phyloP scores from a whole-genome alignment of 1,139 yeast genomes.

The Sporopachydermia cereana region DNA sequence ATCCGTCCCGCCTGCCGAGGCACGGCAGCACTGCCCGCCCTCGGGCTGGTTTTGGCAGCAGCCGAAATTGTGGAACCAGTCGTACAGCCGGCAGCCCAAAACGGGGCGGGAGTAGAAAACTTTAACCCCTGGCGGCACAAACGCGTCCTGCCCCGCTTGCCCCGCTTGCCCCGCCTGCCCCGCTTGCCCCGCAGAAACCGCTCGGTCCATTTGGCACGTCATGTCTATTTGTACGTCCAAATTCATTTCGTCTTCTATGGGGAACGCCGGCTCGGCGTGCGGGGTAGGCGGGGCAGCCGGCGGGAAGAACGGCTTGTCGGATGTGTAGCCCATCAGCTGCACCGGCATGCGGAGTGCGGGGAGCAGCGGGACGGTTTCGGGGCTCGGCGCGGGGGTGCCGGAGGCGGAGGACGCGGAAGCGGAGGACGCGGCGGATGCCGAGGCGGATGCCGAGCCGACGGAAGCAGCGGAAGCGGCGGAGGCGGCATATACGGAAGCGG shows the following conservation, averaged over 20 bases:
- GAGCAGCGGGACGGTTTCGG: constrained; percentile 2
- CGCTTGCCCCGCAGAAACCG: background rate
- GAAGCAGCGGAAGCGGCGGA: background rate
- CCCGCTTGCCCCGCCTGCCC: background rate
- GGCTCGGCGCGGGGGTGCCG: background rate
- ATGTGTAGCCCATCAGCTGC: background rate
- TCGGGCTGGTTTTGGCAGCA: constrained; percentile 5
- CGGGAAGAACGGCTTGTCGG: background rate
- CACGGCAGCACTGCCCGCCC: constrained; percentile 1
- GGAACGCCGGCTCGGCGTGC: background rate
- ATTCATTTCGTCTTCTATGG: background rate
- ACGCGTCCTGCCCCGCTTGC: background rate
- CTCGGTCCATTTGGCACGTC: constrained; percentile 2
- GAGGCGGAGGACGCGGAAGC: background rate
- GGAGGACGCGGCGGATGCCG: background rate
- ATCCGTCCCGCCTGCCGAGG: background rate
- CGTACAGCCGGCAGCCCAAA: constrained; percentile 8
- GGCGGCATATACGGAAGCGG: background rate
- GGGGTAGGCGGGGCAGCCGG: background rate
- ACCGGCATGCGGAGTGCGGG: background rate
- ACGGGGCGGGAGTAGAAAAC: constrained; percentile 8
- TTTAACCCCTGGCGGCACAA: background rate
- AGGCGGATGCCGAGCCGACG: background rate
- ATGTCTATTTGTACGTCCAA: background rate
- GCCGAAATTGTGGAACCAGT: constrained; percentile 6